Evolutionary conservation across 2,329 filamentous ascomycete species (phyloP).

Genomic region (Dothiorella sarmentorum): DNA sequence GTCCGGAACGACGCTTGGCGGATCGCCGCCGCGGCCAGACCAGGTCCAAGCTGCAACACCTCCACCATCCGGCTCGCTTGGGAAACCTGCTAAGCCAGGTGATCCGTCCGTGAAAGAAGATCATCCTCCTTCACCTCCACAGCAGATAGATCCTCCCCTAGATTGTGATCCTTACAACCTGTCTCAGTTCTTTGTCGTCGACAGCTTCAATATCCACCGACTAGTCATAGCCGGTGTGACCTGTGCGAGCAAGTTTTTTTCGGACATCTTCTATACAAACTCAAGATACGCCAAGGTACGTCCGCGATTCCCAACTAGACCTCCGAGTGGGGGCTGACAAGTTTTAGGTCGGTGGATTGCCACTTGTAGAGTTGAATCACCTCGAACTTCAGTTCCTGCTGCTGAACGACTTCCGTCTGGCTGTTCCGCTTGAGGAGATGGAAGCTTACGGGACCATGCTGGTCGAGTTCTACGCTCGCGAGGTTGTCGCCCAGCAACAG

Average conservation of each 20-base stretch:
- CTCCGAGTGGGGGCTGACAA: constrained; percentile 19
- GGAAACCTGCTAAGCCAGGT: constrained; percentile 35
- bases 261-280: constrained; percentile 97
- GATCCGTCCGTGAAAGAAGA: constrained; percentile 22
- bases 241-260: constrained; percentile 99
- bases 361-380: constrained; percentile 89
- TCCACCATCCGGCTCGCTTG: constrained; percentile 48
- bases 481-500: constrained; percentile 67
- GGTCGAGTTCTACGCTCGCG: constrained; percentile 93
- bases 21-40: constrained; percentile 26
- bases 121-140: constrained; percentile 37
- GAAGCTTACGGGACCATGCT: constrained; percentile 98
- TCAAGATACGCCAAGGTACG: constrained; percentile 96
- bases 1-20: constrained; percentile 28
- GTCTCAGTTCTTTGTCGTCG: constrained; percentile 83
- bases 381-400: constrained; percentile 93
- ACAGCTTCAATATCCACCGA: constrained; percentile 98
- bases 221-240: constrained; percentile 96
- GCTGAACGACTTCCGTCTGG: constrained; percentile 92
- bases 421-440: constrained; percentile 88
- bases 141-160: constrained; percentile 35
- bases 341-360: constrained; percentile 82
- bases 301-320: constrained; percentile 17
- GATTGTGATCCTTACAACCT: constrained; percentile 51
- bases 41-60: constrained; percentile 46